phyloP scores from a whole-genome alignment of 192 early-diverging fungal species.

The Gamsiella multidivaricata region DNA sequence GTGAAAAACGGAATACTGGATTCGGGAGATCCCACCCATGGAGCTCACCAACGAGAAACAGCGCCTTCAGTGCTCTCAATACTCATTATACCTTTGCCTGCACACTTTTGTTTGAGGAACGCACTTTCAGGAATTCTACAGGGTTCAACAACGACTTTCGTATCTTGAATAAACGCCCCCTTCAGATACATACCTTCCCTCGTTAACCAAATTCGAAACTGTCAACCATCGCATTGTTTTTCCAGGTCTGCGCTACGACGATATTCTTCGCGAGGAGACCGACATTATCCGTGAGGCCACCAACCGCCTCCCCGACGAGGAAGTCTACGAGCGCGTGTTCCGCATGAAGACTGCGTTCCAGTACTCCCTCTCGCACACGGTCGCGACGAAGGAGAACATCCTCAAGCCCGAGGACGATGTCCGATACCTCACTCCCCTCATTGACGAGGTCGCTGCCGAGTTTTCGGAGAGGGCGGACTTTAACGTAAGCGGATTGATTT shows the following conservation, averaged over 20 bases:
- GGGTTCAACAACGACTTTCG: no score
- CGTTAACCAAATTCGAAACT: no score
- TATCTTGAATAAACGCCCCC: no score
- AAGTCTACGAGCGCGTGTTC: slow-evolving; percentile 78
- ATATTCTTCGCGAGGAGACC: slow-evolving; percentile 88
- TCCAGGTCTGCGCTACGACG: slow-evolving; percentile 90
- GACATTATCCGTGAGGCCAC: slow-evolving; percentile 85
- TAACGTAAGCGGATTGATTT: slow-evolving; percentile 51
- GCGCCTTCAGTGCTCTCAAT: no score
- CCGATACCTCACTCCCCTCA: slow-evolving; percentile 83
- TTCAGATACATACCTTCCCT: no score
- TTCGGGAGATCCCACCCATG: no score
- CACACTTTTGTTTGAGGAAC: no score
- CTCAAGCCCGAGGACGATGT: slow-evolving; percentile 84
- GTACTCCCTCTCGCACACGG: slow-evolving; percentile 74
- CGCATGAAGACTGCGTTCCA: slow-evolving; percentile 85
- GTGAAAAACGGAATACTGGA: no score
- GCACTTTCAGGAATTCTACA: no score
- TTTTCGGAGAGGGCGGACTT: slow-evolving; percentile 79
- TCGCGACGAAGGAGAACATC: slow-evolving; percentile 77
- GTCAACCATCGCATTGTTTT: no score
- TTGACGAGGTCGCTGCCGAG: slow-evolving; percentile 86
- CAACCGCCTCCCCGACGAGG: slow-evolving; percentile 76
- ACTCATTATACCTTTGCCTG: no score
- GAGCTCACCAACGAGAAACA: no score